Conservation (phyloP, 768 basidiomycete species). For the Butyriboletus loyo region DNA sequence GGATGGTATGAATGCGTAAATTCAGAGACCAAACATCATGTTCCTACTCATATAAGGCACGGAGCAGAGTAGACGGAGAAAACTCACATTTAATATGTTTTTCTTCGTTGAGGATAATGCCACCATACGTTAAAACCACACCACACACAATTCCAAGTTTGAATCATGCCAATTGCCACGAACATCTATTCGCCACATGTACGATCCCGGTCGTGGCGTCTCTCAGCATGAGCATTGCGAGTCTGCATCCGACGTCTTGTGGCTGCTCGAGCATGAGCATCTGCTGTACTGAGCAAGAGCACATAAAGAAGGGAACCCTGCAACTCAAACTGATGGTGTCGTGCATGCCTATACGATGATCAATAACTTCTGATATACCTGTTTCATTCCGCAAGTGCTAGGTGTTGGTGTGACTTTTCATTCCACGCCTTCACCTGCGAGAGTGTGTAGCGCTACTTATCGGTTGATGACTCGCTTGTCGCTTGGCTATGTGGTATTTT, state of each 20-base stretch:
- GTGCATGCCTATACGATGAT: no score
- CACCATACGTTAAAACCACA: background rate
- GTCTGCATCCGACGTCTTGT: no score
- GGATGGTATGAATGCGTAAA: background rate
- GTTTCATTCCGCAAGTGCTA: no score
- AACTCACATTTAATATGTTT: background rate
- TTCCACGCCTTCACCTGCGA: background rate
- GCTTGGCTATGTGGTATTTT: no score
- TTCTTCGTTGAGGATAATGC: background rate
- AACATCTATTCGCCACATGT: background rate
- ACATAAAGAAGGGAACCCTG: background rate
- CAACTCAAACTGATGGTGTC: background rate
- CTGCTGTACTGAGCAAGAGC: background rate
- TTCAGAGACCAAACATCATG: no score
- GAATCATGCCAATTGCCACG: no score
- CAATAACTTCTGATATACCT: no score
- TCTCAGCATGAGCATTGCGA: no score
- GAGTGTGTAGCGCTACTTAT: no score
- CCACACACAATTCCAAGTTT: no score
- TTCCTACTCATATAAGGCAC: background rate
- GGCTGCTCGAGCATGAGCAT: background rate
- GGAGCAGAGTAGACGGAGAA: background rate
- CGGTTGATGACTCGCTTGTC: no score
- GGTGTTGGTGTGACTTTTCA: background rate
- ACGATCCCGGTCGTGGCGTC: background rate